Evolutionary conservation across 768 basidiomycete genomes (phyloP).

Genomic region (Termitomyces sp.): DNA sequence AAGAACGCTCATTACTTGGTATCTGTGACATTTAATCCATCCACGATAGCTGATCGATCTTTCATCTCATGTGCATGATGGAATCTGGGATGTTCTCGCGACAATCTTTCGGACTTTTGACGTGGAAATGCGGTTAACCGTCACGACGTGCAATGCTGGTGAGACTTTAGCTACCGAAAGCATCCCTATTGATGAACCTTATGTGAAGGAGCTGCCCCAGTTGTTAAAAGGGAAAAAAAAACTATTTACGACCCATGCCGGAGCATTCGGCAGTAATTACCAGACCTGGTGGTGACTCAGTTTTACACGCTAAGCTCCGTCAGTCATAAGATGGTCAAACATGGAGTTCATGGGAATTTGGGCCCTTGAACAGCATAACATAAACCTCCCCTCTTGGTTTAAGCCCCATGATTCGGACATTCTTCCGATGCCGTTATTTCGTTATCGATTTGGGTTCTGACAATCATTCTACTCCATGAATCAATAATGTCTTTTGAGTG

Average conservation of each 20-base stretch:
- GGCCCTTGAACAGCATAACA: background rate
- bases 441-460: constrained; percentile 4
- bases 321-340: constrained; percentile 6
- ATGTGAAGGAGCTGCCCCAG: constrained; percentile 2
- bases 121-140: background rate
- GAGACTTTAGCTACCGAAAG: constrained; percentile 3
- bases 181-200: constrained; percentile 4
- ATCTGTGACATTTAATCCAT: background rate
- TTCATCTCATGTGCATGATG: constrained; percentile 1
- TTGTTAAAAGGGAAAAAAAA: background rate
- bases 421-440: constrained; percentile 4
- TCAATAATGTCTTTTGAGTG: background rate
- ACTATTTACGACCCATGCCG: constrained; percentile 1
- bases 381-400: constrained; percentile 2
- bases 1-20: background rate
- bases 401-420: background rate
- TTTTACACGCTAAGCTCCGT: background rate
- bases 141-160: background rate
- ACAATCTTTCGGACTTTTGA: background rate
- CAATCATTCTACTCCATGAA: constrained; percentile 2
- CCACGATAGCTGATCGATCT: background rate
- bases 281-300: background rate
- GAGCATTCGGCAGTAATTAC: background rate
- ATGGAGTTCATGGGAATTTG: constrained; percentile 1
- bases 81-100: constrained; percentile 4